Percentiles rank a stretch among this genome's conserved stretches.
These are phyloP conservation scores for Barnettozyma sucrosica DNA, from an alignment of 805 yeast species.

Conservation along the genomic window DNA sequence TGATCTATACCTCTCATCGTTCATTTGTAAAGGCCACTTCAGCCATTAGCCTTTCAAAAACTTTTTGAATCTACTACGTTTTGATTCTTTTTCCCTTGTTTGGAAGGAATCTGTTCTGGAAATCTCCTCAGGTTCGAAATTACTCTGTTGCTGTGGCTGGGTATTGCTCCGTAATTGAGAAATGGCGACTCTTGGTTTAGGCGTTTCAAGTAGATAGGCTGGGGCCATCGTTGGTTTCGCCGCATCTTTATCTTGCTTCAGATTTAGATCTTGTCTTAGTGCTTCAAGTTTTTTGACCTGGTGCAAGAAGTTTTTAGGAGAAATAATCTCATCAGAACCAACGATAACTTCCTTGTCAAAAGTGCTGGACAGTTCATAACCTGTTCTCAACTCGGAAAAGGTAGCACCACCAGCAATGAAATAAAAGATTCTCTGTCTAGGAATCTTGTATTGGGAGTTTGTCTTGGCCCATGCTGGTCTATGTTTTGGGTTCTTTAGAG, in stretches of 20 bases:
- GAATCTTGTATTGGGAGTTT: constrained; percentile 28
- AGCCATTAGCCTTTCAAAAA: constrained; percentile 32
- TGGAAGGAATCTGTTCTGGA: constrained; percentile 6
- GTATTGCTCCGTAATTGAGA: constrained; percentile 10
- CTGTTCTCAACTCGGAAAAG: constrained; percentile 70
- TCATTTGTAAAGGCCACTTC: not conserved
- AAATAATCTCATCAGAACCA: constrained; percentile 73
- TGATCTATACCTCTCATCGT: not conserved
- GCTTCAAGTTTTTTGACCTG: constrained; percentile 33
- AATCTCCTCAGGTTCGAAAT: not conserved
- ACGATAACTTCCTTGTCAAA: constrained; percentile 69
- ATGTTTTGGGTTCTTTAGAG: constrained; percentile 65
- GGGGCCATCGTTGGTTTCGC: constrained; percentile 38
- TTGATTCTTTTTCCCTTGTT: constrained; percentile 34
- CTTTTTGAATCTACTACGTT: constrained; percentile 41
- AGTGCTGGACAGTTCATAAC: constrained; percentile 58
- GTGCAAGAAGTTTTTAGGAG: constrained; percentile 39
- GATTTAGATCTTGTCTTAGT: constrained; percentile 36
- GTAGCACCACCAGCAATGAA: constrained; percentile 90
- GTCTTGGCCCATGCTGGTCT: constrained; percentile 73
- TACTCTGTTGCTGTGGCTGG: constrained; percentile 2
- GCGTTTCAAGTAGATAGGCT: constrained; percentile 6
- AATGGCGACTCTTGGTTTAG: constrained; percentile 9
- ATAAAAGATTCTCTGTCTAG: constrained; percentile 66
- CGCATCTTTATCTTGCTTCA: constrained; percentile 32